phyloP scores from a whole-genome alignment of 306 rosid species.

The Castanea mollissima region DNA sequence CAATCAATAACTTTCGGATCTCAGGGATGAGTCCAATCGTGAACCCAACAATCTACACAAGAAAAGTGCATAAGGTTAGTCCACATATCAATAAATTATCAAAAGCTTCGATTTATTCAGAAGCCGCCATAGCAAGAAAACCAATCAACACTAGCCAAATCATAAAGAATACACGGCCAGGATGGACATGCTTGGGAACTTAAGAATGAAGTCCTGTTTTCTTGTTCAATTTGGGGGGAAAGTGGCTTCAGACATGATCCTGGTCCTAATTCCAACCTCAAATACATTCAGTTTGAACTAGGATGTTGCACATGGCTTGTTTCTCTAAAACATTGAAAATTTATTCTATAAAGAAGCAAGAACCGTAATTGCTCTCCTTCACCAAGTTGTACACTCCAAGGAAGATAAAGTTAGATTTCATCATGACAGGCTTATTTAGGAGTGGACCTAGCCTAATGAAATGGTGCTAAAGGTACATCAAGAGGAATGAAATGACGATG shows the following conservation, averaged over 20 bases:
- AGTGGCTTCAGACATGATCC: background rate
- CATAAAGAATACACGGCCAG: background rate
- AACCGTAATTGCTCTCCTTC: background rate
- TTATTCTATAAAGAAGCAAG: background rate
- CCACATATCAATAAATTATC: background rate
- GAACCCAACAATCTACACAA: constrained; percentile 42
- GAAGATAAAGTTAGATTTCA: background rate
- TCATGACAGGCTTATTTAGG: background rate
- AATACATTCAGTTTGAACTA: background rate
- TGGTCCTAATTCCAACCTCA: background rate
- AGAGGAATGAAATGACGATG: background rate
- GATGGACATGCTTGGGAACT: background rate
- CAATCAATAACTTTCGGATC: constrained; percentile 31
- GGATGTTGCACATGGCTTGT: background rate
- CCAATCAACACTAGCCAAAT: background rate
- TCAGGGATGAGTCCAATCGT: constrained; percentile 42
- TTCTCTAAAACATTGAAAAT: background rate
- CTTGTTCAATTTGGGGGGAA: background rate
- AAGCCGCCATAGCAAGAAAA: background rate
- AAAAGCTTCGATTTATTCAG: background rate
- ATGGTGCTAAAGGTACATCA: background rate
- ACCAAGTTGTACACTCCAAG: background rate
- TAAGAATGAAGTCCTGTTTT: background rate
- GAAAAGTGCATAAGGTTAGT: background rate
- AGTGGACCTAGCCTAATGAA: background rate